Percentiles rank a stretch among this genome's conserved stretches.
Evolutionary conservation across 257 asterid genomes (phyloP).

Genomic region (Dorcoceras hygrometricum): DNA sequence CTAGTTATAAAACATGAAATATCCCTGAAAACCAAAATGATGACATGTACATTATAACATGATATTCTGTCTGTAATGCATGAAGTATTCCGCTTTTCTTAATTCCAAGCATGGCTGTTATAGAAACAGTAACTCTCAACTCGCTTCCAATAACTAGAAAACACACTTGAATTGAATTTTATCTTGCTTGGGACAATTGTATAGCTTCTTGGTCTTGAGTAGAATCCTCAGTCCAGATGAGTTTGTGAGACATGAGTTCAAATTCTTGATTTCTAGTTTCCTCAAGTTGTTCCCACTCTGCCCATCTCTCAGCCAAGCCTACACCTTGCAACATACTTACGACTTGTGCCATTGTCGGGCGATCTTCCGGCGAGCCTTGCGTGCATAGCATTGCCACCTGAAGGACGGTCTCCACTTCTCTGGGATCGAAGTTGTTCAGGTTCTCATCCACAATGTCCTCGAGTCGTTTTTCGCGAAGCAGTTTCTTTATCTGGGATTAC

Average conservation of each 20-base stretch:
- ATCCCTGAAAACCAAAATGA: too few relatives aligned
- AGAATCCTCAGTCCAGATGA: slow-evolving; percentile 77
- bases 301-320: slow-evolving; percentile 85
- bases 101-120: too few relatives aligned
- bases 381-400: slow-evolving; percentile 92
- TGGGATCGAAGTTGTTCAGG: slow-evolving; percentile 41
- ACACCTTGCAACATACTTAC: slow-evolving; percentile 73
- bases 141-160: background rate
- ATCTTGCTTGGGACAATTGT: slow-evolving; percentile 80
- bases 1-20: too few relatives aligned
- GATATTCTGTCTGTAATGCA: too few relatives aligned
- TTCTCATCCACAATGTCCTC: slow-evolving; percentile 66
- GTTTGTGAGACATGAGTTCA: slow-evolving; percentile 45
- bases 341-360: slow-evolving; percentile 75
- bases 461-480: slow-evolving; percentile 61
- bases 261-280: slow-evolving; percentile 52
- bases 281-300: slow-evolving; percentile 88
- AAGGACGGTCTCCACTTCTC: slow-evolving; percentile 66
- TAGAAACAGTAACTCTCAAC: background rate
- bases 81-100: background rate
- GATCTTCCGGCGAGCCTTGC: slow-evolving; percentile 72
- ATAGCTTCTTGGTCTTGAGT: slow-evolving; percentile 76
- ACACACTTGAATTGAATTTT: slow-evolving; percentile 14
- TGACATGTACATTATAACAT: too few relatives aligned
- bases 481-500: slow-evolving; percentile 57